Evolutionary conservation across 805 yeast genomes (phyloP).

Genomic region (Metschnikowia arizonensis): DNA sequence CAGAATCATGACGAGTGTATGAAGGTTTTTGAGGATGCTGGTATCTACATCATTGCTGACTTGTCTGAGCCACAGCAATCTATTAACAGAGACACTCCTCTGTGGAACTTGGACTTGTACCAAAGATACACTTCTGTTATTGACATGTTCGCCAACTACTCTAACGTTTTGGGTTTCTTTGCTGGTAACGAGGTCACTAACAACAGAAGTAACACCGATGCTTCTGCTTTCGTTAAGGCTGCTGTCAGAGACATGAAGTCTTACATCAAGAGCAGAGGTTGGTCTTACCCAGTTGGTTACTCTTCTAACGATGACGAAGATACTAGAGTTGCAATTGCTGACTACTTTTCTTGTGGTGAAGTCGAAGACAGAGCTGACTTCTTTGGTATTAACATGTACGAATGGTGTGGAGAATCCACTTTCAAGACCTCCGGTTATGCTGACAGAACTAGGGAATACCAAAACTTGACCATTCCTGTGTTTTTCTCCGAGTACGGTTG

Average conservation of each 20-base stretch:
- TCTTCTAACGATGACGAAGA: conserved; percentile 85
- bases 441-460: conserved; percentile 67
- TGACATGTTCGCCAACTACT: conserved; percentile 71
- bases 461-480: conserved; percentile 69
- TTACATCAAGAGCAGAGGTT: conserved; percentile 56
- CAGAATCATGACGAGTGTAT: conserved; percentile 63
- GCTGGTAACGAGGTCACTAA: conserved; percentile 98
- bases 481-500: conserved; percentile 92
- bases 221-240: conserved; percentile 94
- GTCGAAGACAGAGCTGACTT: conserved; percentile 63
- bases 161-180: conserved; percentile 86
- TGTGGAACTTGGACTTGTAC: conserved; percentile 70
- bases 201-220: conserved; percentile 73
- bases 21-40: conserved; percentile 51
- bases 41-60: conserved; percentile 43
- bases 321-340: conserved; percentile 75
- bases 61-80: conserved; percentile 69
- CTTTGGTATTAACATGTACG: conserved; percentile 83
- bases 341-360: conserved; percentile 81
- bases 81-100: conserved; percentile 71
- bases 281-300: conserved; percentile 86
- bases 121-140: conserved; percentile 78
- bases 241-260: conserved; percentile 85
- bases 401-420: conserved; percentile 73
- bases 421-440: conserved; percentile 63